phyloP scores from a whole-genome alignment of 495 filamentous ascomycete species.

The Thozetella sp. region DNA sequence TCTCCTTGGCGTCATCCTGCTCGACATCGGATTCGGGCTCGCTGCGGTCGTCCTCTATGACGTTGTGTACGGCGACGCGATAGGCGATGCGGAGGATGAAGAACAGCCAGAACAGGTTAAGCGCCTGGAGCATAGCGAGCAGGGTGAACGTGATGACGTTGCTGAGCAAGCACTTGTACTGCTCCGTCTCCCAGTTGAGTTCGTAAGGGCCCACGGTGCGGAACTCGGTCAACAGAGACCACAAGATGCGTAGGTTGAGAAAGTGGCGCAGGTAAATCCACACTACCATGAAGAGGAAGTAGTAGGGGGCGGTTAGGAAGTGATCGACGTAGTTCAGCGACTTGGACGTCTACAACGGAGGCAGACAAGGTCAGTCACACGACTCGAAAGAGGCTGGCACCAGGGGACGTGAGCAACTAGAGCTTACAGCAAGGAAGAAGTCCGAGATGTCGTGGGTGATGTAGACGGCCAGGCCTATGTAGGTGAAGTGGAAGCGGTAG shows the following conservation, averaged over 20 bases:
- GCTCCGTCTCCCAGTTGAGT: conserved; percentile 80
- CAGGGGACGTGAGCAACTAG: not conserved
- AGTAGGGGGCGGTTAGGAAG: conserved; percentile 77
- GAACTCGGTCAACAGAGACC: conserved; percentile 85
- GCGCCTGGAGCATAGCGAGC: conserved; percentile 72
- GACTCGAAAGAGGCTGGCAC: conserved; percentile 3
- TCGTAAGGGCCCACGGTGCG: conserved; percentile 85
- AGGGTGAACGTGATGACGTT: conserved; percentile 73
- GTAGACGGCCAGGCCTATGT: conserved; percentile 96
- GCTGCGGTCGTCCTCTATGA: conserved; percentile 53
- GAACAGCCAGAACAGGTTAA: conserved; percentile 89
- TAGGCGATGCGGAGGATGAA: conserved; percentile 77
- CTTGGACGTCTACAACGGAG: conserved; percentile 74
- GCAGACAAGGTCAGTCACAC: conserved; percentile 6
- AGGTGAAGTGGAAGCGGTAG: conserved; percentile 98
- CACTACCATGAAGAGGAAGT: conserved; percentile 75
- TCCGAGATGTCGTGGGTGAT: conserved; percentile 96
- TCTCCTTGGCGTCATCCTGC: conserved; percentile 20
- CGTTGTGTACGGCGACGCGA: conserved; percentile 47
- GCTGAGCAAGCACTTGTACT: conserved; percentile 80
- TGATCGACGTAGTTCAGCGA: conserved; percentile 90
- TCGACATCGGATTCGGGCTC: conserved; percentile 51
- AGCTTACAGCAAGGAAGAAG: conserved; percentile 91
- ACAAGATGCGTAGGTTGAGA: conserved; percentile 87
- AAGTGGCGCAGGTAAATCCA: conserved; percentile 96